Evolutionary conservation across 306 rosid genomes (phyloP).

Genomic region (Prinsepia uniflora): DNA sequence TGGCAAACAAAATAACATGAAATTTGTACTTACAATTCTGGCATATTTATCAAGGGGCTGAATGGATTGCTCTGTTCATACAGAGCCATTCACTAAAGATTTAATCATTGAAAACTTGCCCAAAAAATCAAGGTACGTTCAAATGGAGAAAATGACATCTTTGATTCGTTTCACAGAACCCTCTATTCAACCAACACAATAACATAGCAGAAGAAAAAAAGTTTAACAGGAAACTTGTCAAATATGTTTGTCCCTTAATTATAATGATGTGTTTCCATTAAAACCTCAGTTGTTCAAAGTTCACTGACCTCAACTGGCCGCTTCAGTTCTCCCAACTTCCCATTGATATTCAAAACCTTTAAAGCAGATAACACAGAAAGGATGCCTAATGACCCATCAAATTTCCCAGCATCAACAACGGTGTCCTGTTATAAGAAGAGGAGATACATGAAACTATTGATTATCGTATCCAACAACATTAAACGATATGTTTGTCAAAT

Average conservation of each 20-base stretch:
- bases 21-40: too few relatives aligned
- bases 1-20: too few relatives aligned
- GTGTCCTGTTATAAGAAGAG: conserved; percentile 55
- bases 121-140: too few relatives aligned
- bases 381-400: conserved; percentile 75
- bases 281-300: conserved; percentile 22
- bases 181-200: too few relatives aligned
- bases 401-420: conserved; percentile 40
- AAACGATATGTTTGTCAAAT: not conserved
- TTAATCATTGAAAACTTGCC: too few relatives aligned
- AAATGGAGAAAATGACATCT: too few relatives aligned
- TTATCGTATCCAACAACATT: not conserved
- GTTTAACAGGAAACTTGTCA: not conserved
- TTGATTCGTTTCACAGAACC: too few relatives aligned
- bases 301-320: conserved; percentile 80
- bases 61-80: too few relatives aligned
- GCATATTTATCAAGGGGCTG: too few relatives aligned
- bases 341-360: conserved; percentile 56
- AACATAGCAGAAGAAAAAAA: not conserved
- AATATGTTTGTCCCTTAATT: too few relatives aligned
- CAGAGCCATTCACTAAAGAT: too few relatives aligned
- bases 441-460: conserved; percentile 8
- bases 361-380: conserved; percentile 78
- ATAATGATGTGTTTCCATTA: not conserved
- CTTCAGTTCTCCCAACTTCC: conserved; percentile 53